phyloP scores from a whole-genome alignment of 306 rosid species.

The Styphnolobium japonicum region DNA sequence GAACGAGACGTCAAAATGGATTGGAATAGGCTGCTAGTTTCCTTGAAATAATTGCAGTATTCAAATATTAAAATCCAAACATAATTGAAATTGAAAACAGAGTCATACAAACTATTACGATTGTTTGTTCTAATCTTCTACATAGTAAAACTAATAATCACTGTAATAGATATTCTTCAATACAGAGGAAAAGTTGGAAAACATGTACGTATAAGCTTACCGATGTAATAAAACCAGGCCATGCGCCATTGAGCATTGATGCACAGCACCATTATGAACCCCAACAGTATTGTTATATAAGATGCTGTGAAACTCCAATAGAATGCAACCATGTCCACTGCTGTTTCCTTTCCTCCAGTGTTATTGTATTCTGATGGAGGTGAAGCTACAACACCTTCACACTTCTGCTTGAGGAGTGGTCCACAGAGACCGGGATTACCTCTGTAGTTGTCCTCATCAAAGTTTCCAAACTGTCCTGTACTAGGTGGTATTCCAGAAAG shows the following conservation, averaged over 20 bases:
- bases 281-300: background rate
- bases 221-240: background rate
- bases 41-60: background rate
- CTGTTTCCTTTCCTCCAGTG: background rate
- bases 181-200: slow-evolving; percentile 1
- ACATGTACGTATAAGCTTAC: background rate
- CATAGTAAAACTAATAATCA: no score
- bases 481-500: slow-evolving; percentile 5
- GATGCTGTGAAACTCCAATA: background rate
- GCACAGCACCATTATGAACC: background rate
- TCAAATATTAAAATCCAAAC: background rate
- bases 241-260: slow-evolving; percentile 10
- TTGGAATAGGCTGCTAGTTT: background rate
- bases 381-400: background rate
- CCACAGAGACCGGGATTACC: background rate
- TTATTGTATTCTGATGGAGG: background rate
- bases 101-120: background rate
- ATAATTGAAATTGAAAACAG: background rate
- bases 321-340: background rate
- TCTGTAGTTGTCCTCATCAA: background rate
- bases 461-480: background rate
- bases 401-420: background rate
- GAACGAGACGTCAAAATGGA: no score
- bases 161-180: background rate
- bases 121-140: no score